Evolutionary conservation across 495 filamentous ascomycete species (phyloP), one percentile per base, ranked within the genome.

Genomic region (Tetracladium marchalianum): DNA sequence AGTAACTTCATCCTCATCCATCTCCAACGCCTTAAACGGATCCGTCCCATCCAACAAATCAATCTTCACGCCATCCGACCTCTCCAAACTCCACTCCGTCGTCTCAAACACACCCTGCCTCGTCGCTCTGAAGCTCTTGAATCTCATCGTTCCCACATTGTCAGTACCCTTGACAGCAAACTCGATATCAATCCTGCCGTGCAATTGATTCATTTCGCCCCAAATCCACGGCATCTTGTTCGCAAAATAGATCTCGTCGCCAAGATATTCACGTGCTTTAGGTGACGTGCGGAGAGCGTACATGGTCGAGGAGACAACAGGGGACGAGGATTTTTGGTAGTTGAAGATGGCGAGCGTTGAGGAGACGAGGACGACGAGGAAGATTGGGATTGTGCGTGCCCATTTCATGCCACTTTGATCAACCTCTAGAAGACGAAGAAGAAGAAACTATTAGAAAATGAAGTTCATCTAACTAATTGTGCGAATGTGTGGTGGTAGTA

Each of bases 171-270:
- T 90, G 10, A 98, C 92, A 68, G 73, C 72, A 62, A 92, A 97
- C 2, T 63, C 65, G 45, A 98, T 89, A 72, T 96, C 69, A 59
- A 97, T 95, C 57, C 79, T 72, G 2, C 92, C 92, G 66, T 90
- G 85, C 62, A 98, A 65, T 69, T 95, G 90, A 66, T 96, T 93
- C 71, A 98, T 82, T 66, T 85, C 78, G 32, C 92, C 92, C 58
- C 75, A 75, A 49, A 98, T 95, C 89, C 90, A 95, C 11, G 92
- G 90, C 54, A 94, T 84, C 67, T 84, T 78, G 60, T 78, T 72
- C 24, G 78, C 74, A 66, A 95, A 97, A 60, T 94, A 93, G 42
- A 98, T 88, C 66, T 96, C 84, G 59, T 95, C 87, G 18, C 92
- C 92, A 5, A 98, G 69, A 18, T 79, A 65, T 47, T 80, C 79